phyloP scores from a whole-genome alignment of 345 rosid species.

The Lumnitzera racemosa region DNA sequence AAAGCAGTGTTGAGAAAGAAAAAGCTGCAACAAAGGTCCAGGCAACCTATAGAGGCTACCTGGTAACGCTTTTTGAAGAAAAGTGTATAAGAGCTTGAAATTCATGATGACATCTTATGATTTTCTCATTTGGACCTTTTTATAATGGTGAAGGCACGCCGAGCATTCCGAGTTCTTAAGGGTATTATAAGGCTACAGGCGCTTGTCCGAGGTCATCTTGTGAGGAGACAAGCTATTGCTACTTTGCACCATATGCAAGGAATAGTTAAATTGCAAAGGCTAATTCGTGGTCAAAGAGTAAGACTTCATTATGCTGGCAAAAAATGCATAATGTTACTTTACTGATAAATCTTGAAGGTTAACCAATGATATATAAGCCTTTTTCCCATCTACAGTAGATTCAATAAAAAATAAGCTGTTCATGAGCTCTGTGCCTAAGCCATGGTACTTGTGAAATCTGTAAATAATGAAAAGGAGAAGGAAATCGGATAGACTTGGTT shows the following conservation, averaged over 20 bases:
- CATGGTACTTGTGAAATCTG: too few relatives aligned
- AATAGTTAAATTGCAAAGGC: constrained; percentile 4
- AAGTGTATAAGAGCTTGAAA: not conserved
- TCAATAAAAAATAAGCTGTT: too few relatives aligned
- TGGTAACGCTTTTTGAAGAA: constrained; percentile 8
- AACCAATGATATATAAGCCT: too few relatives aligned
- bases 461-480: too few relatives aligned
- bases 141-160: constrained; percentile 12
- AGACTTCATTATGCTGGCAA: not conserved
- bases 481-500: too few relatives aligned
- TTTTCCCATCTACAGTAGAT: too few relatives aligned
- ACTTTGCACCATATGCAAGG: constrained; percentile 15
- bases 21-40: constrained; percentile 14
- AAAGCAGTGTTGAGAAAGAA: not conserved
- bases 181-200: constrained; percentile 42
- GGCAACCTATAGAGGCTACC: constrained; percentile 18
- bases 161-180: constrained; percentile 22
- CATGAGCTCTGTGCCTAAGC: too few relatives aligned
- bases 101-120: not conserved
- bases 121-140: not conserved
- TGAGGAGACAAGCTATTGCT: constrained; percentile 31
- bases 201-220: constrained; percentile 37
- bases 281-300: constrained; percentile 11
- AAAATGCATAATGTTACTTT: not conserved
- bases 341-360: too few relatives aligned